These are phyloP conservation scores for Leccinum incarnatum DNA, from an alignment of 768 basidiomycete species.

Conservation along the genomic window DNA sequence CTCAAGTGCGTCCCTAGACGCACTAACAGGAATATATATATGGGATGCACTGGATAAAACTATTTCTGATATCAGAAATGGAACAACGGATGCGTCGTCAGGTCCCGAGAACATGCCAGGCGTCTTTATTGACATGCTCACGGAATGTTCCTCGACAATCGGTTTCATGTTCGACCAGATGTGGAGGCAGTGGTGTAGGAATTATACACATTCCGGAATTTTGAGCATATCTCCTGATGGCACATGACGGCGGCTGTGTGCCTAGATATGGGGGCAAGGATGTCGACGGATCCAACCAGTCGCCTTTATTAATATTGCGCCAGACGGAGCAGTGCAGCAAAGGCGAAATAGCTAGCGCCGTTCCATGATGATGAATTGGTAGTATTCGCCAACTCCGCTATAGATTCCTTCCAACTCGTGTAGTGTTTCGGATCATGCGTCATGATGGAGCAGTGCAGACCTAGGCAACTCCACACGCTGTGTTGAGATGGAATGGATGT, in stretches of 20 bases:
- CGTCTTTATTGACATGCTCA: neutral
- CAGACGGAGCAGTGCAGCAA: slow-evolving; percentile 1
- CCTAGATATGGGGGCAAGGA: neutral
- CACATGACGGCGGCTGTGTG: neutral
- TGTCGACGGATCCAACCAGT: neutral
- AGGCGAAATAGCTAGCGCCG: neutral
- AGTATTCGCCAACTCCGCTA: neutral
- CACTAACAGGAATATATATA: neutral
- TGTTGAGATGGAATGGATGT: slow-evolving; percentile 6
- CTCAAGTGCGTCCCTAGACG: slow-evolving; percentile 12
- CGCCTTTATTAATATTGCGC: no score
- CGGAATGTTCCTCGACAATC: neutral
- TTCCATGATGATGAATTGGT: neutral
- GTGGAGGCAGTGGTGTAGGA: neutral
- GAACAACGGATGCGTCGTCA: neutral
- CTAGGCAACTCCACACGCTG: slow-evolving; percentile 1
- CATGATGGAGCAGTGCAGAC: slow-evolving; percentile 6
- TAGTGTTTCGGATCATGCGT: slow-evolving; percentile 11
- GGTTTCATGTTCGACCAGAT: neutral
- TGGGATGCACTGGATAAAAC: neutral
- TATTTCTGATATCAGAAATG: neutral
- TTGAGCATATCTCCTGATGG: neutral
- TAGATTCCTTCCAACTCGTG: neutral
- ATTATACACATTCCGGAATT: neutral
- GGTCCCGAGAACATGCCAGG: neutral